A percentile compares a stretch with the other conserved stretches of the same genome.
Conservation (phyloP, 2,329 filamentous ascomycete species). For the Phialophora macrospora region DNA sequence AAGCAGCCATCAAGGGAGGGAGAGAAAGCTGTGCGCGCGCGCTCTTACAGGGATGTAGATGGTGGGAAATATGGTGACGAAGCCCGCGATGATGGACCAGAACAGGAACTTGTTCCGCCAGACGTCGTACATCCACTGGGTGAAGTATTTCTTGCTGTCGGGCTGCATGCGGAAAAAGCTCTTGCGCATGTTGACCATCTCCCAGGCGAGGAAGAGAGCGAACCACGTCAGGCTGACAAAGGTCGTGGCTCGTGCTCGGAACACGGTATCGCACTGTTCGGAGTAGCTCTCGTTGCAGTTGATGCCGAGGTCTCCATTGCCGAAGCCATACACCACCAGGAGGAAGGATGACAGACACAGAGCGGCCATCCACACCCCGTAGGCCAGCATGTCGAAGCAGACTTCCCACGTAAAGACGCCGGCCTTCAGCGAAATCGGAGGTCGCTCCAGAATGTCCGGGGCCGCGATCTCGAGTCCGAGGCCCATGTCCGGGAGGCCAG, state of each 20-base stretch:
- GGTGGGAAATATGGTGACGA: slow-evolving; percentile 62
- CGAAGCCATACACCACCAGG: slow-evolving; percentile 67
- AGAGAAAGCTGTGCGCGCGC: too few relatives aligned
- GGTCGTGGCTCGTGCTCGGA: slow-evolving; percentile 72
- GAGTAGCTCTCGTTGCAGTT: slow-evolving; percentile 66
- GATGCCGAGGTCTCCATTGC: slow-evolving; percentile 62
- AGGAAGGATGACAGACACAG: slow-evolving; percentile 68
- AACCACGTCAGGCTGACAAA: slow-evolving; percentile 79
- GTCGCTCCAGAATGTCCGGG: slow-evolving; percentile 76
- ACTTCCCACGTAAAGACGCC: slow-evolving; percentile 76
- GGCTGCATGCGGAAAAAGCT: slow-evolving; percentile 78
- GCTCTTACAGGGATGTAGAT: slow-evolving; percentile 64
- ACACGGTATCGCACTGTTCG: slow-evolving; percentile 64
- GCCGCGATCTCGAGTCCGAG: slow-evolving; percentile 78
- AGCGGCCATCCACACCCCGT: slow-evolving; percentile 76
- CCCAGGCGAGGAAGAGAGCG: slow-evolving; percentile 77
- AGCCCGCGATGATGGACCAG: slow-evolving; percentile 65
- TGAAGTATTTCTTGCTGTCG: slow-evolving; percentile 63
- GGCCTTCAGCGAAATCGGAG: slow-evolving; percentile 62
- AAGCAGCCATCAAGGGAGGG: too few relatives aligned
- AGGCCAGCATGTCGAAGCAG: slow-evolving; percentile 77
- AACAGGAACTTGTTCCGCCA: slow-evolving; percentile 76
- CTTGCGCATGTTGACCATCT: slow-evolving; percentile 73
- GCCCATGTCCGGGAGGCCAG: slow-evolving; percentile 84
- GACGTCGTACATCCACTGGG: slow-evolving; percentile 69